Evolutionary conservation across 176 grass and related monocot species (phyloP), one percentile per base, ranked within the genome.

Genomic region (Canna indica): DNA sequence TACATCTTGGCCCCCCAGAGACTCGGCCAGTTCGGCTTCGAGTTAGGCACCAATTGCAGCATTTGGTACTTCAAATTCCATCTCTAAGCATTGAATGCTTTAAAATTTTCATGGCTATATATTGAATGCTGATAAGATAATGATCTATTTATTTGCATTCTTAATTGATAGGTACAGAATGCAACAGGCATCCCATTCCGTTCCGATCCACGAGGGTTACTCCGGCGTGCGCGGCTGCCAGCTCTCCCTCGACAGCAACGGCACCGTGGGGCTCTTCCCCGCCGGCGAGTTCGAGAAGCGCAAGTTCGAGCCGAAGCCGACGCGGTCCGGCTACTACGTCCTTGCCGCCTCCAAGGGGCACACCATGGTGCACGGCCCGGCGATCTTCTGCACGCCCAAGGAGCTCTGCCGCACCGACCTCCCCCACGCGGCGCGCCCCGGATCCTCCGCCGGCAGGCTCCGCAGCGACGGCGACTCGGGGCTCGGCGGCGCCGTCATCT

Each of bases 321-420:
- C 58, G 9, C 58, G 58, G 0, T 28, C 58, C 10, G 58, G 58
- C 0, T 60, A 60, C 58, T 60, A 60, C 58, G 58, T 60, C 2
- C 58, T 60, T 2, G 58, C 58, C 26, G 58, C 27, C 58, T 1
- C 11, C 27, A 28, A 60, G 11, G 58, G 58, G 9, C 9, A 60
- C 26, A 60, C 58, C 0, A 14, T 30, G 20, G 58, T 60, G 12
- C 27, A 60, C 58, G 58, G 58, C 11, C 58, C 58, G 58, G 58
- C 58, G 2, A 60, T 60, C 27, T 60, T 31, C 58, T 60, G 58
- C 58, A 60, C 58, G 26, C 58, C 58, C 12, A 60, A 60, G 58
- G 58, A 60, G 58, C 58, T 60, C 12, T 60, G 58, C 27, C 58
- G 25, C 58, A 10, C 58, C 9, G 27, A 12, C 26, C 58, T 60